Evolutionary conservation across 106 monocot genomes (phyloP), one percentile per base, ranked within the genome.

Genomic region (Narthecium ossifragum): DNA sequence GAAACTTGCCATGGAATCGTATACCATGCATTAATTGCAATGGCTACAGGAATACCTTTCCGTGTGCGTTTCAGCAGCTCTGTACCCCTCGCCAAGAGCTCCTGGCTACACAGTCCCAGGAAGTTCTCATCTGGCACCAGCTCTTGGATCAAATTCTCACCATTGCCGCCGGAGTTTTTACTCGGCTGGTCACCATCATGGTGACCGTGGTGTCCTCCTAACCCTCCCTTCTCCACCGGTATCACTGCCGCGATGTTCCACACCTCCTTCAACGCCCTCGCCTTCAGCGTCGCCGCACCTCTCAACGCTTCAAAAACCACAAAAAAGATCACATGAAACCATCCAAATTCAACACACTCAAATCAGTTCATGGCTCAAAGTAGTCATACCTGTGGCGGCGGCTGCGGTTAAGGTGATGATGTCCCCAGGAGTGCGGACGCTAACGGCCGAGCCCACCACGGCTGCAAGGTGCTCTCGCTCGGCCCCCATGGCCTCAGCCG

Each of bases 231-330:
- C 63, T 90, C 96, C 2, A 91, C 84, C 1, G 96, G 96, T 29
- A 98, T 86, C 5, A 98, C 90, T 0, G 96, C 90, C 0, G 96
- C 86, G 14, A 87, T 74, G 71, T 98, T 98, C 96, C 96, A 98
- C 15, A 87, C 96, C 38, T 98, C 96, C 71, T 90, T 98, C 25
- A 91, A 50, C 2, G 84, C 87, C 64, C 96, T 75, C 5, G 96
- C 96, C 74, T 86, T 98, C 65, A 90, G 30, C 0, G 96, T 84
- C 6, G 87, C 96, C 4, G 90, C 90, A 0, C 90, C 96, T 70
- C 96, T 65, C 60, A 98, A 54, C 0, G 96, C 96, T 96, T 27
- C 0, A 51, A 25, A 48, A 23, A 23, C 6, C 51, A 27, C 26
- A 51, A 26, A 4, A 23, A 51, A 23, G n/a, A 25, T 26, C 22